Conservation (phyloP, 306 rosid genomes). For the Sicyos baderoa region DNA sequence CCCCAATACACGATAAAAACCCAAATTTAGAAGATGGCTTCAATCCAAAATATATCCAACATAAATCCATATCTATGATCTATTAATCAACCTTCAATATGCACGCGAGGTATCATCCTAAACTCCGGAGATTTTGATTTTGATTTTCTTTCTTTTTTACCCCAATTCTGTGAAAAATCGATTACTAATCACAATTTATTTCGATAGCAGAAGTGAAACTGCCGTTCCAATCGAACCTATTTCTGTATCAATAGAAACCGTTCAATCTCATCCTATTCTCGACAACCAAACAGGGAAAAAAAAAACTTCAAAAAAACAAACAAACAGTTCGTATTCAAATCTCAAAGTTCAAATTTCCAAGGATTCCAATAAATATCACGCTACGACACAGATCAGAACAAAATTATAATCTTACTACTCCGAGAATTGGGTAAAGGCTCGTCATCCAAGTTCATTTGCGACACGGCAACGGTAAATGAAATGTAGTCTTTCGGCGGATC, state of each 20-base stretch:
- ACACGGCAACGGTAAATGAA: slow-evolving; percentile 8
- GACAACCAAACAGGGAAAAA: neutral
- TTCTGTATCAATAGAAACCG: neutral
- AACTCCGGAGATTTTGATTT: slow-evolving; percentile 7
- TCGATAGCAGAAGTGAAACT: neutral
- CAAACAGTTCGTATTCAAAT: slow-evolving; percentile 9
- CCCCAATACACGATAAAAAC: neutral
- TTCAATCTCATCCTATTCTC: neutral
- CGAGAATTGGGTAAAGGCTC: slow-evolving; percentile 5
- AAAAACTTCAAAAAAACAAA: no score
- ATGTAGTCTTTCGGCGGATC: neutral
- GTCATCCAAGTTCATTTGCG: slow-evolving; percentile 14
- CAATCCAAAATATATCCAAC: slow-evolving; percentile 6
- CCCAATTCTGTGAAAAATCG: neutral
- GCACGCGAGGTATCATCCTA: slow-evolving; percentile 4
- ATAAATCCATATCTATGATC: neutral
- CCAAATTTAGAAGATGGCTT: neutral
- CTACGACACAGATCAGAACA: neutral
- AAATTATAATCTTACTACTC: slow-evolving; percentile 11
- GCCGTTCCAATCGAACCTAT: neutral
- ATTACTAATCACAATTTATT: slow-evolving; percentile 2
- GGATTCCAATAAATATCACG: neutral
- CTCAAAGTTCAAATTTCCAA: neutral
- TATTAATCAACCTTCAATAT: neutral
- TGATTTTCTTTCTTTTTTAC: neutral